Conservation (phyloP, 805 yeast genomes). For the Tetrapisispora iriomotensis region DNA sequence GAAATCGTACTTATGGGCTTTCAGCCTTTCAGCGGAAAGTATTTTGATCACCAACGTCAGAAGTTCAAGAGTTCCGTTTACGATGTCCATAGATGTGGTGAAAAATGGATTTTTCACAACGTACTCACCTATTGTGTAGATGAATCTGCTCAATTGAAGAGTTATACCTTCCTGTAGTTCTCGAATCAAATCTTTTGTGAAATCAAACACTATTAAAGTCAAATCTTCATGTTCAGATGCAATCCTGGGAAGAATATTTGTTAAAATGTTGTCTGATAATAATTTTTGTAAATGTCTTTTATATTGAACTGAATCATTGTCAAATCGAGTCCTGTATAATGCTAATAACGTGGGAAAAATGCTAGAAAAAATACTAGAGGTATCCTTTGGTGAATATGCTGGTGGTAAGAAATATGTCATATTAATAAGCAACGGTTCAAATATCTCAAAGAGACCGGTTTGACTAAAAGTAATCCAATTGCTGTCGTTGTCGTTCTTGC, state of each 20-base stretch:
- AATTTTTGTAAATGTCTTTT: constrained; percentile 10
- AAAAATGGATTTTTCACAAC: constrained; percentile 22
- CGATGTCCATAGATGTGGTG: constrained; percentile 12
- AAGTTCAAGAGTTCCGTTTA: constrained; percentile 9
- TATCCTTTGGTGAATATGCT: constrained; percentile 11
- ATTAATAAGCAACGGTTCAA: constrained; percentile 18
- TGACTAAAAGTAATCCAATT: constrained; percentile 18
- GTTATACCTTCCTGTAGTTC: constrained; percentile 7
- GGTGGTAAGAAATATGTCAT: constrained; percentile 26
- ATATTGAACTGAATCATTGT: constrained; percentile 3
- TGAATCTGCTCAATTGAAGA: constrained; percentile 17
- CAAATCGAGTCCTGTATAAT: constrained; percentile 14
- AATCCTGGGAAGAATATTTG: constrained; percentile 20
- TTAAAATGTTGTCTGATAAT: constrained; percentile 19
- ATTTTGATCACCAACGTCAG: constrained; percentile 6
- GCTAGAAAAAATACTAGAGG: constrained; percentile 10
- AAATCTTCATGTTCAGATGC: constrained; percentile 15
- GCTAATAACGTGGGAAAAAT: constrained; percentile 18
- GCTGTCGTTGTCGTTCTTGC: constrained; percentile 3
- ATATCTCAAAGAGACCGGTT: constrained; percentile 20
- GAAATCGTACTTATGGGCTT: constrained; percentile 20
- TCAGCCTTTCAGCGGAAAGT: constrained; percentile 15
- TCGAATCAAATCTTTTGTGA: constrained; percentile 2
- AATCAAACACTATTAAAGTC: constrained; percentile 8
- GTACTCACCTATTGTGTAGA: constrained; percentile 22